Base-by-base conservation (phyloP, 2,329 filamentous ascomycete species). In the Dactylonectria estremocensis region DNA sequence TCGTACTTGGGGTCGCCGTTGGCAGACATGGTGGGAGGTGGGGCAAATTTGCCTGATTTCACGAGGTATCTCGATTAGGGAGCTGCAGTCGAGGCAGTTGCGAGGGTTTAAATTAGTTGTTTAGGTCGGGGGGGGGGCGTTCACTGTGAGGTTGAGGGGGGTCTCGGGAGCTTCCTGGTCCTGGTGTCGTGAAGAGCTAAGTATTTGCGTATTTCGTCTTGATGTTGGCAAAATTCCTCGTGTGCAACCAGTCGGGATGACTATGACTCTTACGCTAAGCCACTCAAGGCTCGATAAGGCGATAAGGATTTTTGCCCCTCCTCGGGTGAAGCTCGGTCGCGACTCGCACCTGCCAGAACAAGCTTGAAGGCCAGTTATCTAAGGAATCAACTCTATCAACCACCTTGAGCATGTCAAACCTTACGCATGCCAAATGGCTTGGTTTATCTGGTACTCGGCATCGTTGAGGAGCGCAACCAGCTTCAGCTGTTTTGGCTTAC, bases 1-100 rank as follows among this genome's bases (percentile, higher is more conserved):
- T 93, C 89, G 81, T 89, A 89, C 81, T 90, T 91, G 80, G 76
- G 80, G 74, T 93, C 90, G 78, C 85, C 87, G 84, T 86, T 85
- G 79, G 83, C 81, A 80, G 87, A 84, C 87, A 89, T 89, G 76
- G 69, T 82, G 72, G 74, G 69, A 72, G 75, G 79, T 75, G 78
- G 78, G 78, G 78, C 77, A 77, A 66, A 66, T 76, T 64, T 50
- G 56, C 66, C 57, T 54, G 56, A 68, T 68, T 74, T 69, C 63
- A 68, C 66, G 66, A 64, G 66, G 68, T 65, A 69, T 74, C 71
- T 72, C 66, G 68, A 59, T 73, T 55, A 68, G 65, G 58, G 58
- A 66, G 64, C 37, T 59, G 54, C 61, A 63, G 61, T 61, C 49
- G 61, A 55, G 64, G 61, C 49, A 52, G 58, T 71, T 71, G 55